Percentiles rank a stretch among this genome's conserved stretches.
Conservation (phyloP, 2,329 filamentous ascomycete genomes). For the Bertia moriformis region DNA sequence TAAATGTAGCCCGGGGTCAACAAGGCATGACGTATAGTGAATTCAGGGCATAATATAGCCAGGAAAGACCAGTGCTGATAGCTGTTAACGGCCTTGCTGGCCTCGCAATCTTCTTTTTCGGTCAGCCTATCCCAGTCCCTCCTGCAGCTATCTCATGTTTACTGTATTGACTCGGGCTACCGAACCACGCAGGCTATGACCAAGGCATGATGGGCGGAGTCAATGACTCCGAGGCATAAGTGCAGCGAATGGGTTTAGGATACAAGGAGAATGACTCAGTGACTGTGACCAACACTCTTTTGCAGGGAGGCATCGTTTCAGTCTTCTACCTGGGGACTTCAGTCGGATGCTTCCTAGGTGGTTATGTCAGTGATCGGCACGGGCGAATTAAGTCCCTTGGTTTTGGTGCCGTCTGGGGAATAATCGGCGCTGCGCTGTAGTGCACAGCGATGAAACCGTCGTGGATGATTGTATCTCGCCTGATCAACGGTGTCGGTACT, state of each 20-base stretch:
- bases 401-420: conserved; percentile 9
- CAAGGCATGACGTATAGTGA: too few relatives aligned
- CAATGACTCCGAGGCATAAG: conserved; percentile 20
- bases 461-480: conserved; percentile 8
- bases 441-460: conserved; percentile 7
- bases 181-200: too few relatives aligned
- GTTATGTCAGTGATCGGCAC: conserved; percentile 7
- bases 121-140: too few relatives aligned
- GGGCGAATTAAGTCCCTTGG: conserved; percentile 9
- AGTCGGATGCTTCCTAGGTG: conserved; percentile 8
- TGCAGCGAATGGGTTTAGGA: conserved; percentile 15
- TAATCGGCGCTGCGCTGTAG: conserved; percentile 9
- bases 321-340: conserved; percentile 19
- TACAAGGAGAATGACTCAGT: conserved; percentile 6
- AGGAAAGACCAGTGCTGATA: not conserved
- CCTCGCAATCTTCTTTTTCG: not conserved
- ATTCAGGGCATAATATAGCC: too few relatives aligned
- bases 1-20: too few relatives aligned
- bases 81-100: not conserved
- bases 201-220: conserved; percentile 15
- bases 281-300: conserved; percentile 13
- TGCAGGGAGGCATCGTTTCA: conserved; percentile 20
- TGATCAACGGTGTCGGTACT: conserved; percentile 11
- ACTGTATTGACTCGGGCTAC: too few relatives aligned
- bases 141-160: too few relatives aligned